Evolutionary conservation across 768 basidiomycete genomes (phyloP).

Genomic region (Hemileccinum impolitum): DNA sequence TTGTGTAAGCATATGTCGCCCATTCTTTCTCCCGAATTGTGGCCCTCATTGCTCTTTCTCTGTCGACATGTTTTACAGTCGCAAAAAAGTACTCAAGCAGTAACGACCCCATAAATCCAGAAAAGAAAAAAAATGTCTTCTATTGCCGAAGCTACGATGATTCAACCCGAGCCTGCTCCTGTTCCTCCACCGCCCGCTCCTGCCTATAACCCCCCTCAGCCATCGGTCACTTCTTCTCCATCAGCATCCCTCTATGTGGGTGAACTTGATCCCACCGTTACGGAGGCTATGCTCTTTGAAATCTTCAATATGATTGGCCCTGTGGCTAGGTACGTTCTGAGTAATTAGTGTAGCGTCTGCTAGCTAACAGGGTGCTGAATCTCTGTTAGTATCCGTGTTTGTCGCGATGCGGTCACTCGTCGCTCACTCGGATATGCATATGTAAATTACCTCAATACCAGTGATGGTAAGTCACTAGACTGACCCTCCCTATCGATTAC

Average conservation of each 20-base stretch:
- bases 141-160: conserved; percentile 52
- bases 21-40: conserved; percentile 10
- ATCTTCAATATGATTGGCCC: conserved; percentile 99
- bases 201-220: conserved; percentile 53
- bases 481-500: neutral
- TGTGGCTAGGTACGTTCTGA: conserved; percentile 76
- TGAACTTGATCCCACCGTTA: conserved; percentile 96
- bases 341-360: neutral
- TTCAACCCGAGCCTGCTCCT: conserved; percentile 46
- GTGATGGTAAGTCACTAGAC: conserved; percentile 64
- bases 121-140: conserved; percentile 57
- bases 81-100: conserved; percentile 88
- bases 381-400: conserved; percentile 85
- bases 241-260: conserved; percentile 98
- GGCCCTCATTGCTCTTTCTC: conserved; percentile 14
- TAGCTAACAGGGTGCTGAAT: neutral
- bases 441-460: conserved; percentile 96
- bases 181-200: conserved; percentile 45
- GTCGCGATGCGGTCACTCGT: conserved; percentile 99
- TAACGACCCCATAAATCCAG: conserved; percentile 72
- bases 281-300: conserved; percentile 99
- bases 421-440: conserved; percentile 99
- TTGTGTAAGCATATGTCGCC: conserved; percentile 48
- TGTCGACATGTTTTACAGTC: conserved; percentile 34
- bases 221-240: conserved; percentile 60